A percentile compares a stretch with the other conserved stretches of the same genome.
phyloP scores from a whole-genome alignment of 2,329 filamentous ascomycete genomes.

The Raffaelea deltoideospora region DNA sequence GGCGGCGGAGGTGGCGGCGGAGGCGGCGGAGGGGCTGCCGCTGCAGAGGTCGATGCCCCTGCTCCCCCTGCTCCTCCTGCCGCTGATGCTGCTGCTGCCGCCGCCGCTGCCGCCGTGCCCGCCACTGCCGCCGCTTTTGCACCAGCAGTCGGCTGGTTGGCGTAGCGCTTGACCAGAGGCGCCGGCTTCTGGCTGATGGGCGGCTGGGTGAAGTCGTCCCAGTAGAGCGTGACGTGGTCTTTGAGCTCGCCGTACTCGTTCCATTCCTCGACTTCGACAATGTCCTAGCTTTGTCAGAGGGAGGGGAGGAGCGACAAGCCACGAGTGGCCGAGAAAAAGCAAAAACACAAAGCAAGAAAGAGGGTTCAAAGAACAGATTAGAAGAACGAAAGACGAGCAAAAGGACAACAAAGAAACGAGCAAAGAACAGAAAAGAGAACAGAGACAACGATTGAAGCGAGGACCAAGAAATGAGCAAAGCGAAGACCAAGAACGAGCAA shows the following conservation, averaged over 20 bases:
- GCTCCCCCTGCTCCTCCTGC: constrained; percentile 10
- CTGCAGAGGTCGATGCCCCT: background rate
- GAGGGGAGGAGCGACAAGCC: too few relatives aligned
- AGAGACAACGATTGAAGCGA: background rate
- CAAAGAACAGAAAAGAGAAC: background rate
- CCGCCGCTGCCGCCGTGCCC: constrained; percentile 10
- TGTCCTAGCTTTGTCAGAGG: too few relatives aligned
- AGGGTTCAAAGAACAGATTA: too few relatives aligned
- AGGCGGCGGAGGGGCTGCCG: constrained; percentile 6
- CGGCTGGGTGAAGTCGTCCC: constrained; percentile 45
- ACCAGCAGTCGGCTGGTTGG: background rate
- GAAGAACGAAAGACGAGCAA: constrained; percentile 1
- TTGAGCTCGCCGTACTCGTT: constrained; percentile 96
- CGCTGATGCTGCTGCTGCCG: background rate
- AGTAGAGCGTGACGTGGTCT: constrained; percentile 60
- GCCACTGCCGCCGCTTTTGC: constrained; percentile 1
- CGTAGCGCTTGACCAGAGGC: constrained; percentile 9
- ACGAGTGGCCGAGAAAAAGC: too few relatives aligned
- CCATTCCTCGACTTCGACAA: constrained; percentile 94
- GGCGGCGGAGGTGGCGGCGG: constrained; percentile 11
- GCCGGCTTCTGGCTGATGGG: constrained; percentile 36
- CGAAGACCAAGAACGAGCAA: background rate
- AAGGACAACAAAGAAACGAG: background rate
- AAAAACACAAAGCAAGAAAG: too few relatives aligned
- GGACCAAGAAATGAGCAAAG: background rate